Evolutionary conservation across 441 rosid genomes (phyloP), one percentile per base, ranked within the genome.

Genomic region (Eruca vesicaria): DNA sequence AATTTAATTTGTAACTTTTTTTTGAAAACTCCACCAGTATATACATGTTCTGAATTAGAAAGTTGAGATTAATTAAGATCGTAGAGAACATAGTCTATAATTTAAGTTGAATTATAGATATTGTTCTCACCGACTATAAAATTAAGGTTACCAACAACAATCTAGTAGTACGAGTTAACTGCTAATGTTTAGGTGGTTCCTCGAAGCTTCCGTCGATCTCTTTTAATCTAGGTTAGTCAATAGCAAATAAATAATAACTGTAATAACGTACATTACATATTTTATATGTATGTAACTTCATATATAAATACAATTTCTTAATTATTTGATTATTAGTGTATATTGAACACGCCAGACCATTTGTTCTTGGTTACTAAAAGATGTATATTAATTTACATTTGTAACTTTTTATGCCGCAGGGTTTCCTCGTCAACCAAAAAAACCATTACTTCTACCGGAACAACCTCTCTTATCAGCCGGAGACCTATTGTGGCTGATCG

Each of bases 401-500:
- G 67, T 15, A 60, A 62, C 36, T 50, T 3, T 6, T 29, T 6
- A 63, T 65, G 72, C 84, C 3, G 26, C 26, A 89, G 97, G 96
- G 18, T 78, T 56, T 74, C 89, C 89, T 8, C 79, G 61, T 15
- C 74, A 74, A n/a, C 56, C 28, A 43, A 85, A 73, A 16, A 76
- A 66, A 14, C 31, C 78, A 58, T 10, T 69, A 19, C 55, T 65
- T n/a, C 38, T 81, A 19, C 83, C 82, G 0, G 71, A 79, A 6
- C 88, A 86, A 59, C 88, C 92, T 1, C 26, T 75, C 31, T 73
- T 89, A 35, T 82, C 88, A 1, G 68, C 87, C 16, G 85, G 82
- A 15, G 92, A 88, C 64, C 87, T 93, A 41, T 86, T 93, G 3
- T 93, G 98, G 98, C 55, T 93, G 18, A 91, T 91, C 9, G 96